Conservation (phyloP, 2,329 filamentous ascomycete genomes). For the Claviceps sorghi region DNA sequence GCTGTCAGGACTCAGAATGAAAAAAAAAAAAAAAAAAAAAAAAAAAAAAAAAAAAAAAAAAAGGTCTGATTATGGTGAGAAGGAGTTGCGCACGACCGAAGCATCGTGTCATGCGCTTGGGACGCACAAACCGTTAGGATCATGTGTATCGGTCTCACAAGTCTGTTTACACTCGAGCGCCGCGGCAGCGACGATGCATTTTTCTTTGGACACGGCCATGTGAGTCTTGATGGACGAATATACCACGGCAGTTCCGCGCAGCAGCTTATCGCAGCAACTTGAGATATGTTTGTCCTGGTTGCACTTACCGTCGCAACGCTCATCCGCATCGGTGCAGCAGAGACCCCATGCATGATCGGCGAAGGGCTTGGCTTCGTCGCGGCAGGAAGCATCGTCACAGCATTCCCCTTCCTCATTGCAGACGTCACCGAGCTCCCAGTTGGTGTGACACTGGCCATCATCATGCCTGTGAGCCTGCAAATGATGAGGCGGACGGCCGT, state of each 20-base stretch:
- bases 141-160: slow-evolving; percentile 12
- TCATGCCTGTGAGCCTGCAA: no score
- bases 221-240: not conserved
- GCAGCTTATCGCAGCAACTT: not conserved
- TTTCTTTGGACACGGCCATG: slow-evolving; percentile 11
- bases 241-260: no score
- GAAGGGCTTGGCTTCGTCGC: slow-evolving; percentile 5
- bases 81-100: not conserved
- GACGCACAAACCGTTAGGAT: slow-evolving; percentile 11
- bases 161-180: slow-evolving; percentile 17
- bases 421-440: not conserved
- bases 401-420: slow-evolving; percentile 4
- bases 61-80: no score
- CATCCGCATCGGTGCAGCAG: slow-evolving; percentile 15
- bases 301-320: slow-evolving; percentile 13
- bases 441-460: not conserved
- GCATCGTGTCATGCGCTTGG: not conserved
- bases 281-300: not conserved
- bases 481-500: not conserved
- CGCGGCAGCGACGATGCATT: slow-evolving; percentile 18
- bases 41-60: no score
- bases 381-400: slow-evolving; percentile 9
- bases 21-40: no score
- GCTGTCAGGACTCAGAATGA: not conserved
- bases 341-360: slow-evolving; percentile 8